phyloP scores from a whole-genome alignment of 1,284 basidiomycete species.

The Butyriboletus appendiculatus region DNA sequence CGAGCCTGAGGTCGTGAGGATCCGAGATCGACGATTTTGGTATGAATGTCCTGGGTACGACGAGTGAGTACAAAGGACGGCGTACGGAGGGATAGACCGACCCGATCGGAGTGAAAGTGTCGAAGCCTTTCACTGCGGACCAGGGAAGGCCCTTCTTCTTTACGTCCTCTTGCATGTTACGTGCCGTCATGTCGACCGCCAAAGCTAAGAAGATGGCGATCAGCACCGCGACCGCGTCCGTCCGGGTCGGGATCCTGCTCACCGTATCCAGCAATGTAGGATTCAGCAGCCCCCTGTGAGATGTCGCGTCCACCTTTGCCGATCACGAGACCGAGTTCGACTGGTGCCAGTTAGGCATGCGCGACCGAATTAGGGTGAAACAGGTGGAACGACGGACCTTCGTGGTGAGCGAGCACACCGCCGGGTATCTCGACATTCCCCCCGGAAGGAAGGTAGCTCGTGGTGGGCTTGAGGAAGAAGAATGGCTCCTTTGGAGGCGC shows the following conservation, averaged over 20 bases:
- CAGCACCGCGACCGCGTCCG: background rate
- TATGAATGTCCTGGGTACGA: constrained; percentile 66
- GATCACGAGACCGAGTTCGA: constrained; percentile 97
- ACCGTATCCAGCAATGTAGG: constrained; percentile 93
- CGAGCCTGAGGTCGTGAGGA: constrained; percentile 74
- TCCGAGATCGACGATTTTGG: constrained; percentile 73
- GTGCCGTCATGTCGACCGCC: constrained; percentile 93
- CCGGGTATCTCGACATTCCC: constrained; percentile 85
- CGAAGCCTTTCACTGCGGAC: constrained; percentile 91
- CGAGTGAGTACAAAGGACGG: background rate
- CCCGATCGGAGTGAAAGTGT: constrained; percentile 87
- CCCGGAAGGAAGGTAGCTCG: constrained; percentile 80
- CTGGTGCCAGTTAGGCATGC: constrained; percentile 43
- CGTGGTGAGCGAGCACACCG: constrained; percentile 87
- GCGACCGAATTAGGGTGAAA: background rate
- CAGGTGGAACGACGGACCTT: constrained; percentile 59
- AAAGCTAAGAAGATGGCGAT: constrained; percentile 56
- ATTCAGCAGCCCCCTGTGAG: constrained; percentile 65
- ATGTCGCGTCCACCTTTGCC: constrained; percentile 87
- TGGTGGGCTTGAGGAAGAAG: constrained; percentile 98
- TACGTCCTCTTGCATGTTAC: constrained; percentile 92
- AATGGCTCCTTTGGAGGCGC: constrained; percentile 92
- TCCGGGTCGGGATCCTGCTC: constrained; percentile 23
- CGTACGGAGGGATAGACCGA: constrained; percentile 28
- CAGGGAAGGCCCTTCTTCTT: constrained; percentile 95